phyloP scores from a whole-genome alignment of 768 basidiomycete species.

The Lactifluus echinatus region DNA sequence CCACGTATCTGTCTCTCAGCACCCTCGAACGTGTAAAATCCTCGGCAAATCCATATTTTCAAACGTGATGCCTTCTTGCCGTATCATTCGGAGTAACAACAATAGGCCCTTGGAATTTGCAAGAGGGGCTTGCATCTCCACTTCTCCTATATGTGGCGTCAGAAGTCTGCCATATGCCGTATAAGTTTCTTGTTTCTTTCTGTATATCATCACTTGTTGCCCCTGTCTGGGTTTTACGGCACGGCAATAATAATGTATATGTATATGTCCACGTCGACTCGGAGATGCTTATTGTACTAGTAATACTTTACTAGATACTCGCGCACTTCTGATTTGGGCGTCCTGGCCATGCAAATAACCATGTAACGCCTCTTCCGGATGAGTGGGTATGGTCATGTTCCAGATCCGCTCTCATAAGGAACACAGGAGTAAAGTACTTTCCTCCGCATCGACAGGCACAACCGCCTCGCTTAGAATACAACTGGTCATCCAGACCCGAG shows the following conservation, averaged over 20 bases:
- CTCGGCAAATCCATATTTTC: neutral
- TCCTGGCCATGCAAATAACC: neutral
- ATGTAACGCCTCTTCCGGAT: too few relatives aligned
- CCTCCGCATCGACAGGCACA: neutral
- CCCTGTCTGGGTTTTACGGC: neutral
- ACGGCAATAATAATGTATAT: too few relatives aligned
- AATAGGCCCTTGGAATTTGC: neutral
- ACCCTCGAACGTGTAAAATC: neutral
- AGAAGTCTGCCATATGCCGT: neutral
- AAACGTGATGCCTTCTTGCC: neutral
- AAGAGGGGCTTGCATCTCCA: neutral
- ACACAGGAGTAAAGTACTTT: neutral
- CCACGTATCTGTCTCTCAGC: neutral
- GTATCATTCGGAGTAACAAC: neutral
- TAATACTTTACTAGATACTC: neutral
- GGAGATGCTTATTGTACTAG: neutral
- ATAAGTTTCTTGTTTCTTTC: too few relatives aligned
- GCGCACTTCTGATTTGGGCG: neutral
- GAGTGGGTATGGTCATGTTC: neutral
- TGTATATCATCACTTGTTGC: neutral
- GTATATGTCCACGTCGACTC: neutral
- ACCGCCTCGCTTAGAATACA: conserved; percentile 1
- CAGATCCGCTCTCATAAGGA: neutral
- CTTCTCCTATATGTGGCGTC: conserved; percentile 12
- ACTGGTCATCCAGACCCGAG: neutral